Evolutionary conservation across 2,329 filamentous ascomycete genomes (phyloP).

Genomic region (Xylaria sp.): DNA sequence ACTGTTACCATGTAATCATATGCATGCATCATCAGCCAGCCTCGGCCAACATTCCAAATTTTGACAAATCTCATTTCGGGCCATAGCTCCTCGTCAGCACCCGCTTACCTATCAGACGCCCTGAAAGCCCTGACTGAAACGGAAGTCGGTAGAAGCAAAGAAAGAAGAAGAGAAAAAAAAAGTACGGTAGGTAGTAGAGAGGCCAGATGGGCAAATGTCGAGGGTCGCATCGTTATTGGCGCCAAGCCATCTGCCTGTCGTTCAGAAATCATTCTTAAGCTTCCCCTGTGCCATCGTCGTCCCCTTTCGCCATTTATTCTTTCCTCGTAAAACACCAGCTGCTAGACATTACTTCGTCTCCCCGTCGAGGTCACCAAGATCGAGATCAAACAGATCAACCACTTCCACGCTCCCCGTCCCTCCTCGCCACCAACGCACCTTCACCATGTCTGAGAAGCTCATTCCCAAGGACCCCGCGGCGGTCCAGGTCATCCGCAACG

Average conservation of each 20-base stretch:
- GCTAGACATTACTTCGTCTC: background rate
- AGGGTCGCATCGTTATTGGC: constrained; percentile 20
- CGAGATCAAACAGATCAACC: background rate
- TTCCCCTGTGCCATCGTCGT: constrained; percentile 31
- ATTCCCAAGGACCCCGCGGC: constrained; percentile 78
- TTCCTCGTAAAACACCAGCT: constrained; percentile 14
- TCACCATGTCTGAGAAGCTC: constrained; percentile 70
- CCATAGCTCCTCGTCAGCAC: constrained; percentile 27
- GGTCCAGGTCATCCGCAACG: constrained; percentile 89
- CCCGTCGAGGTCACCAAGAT: constrained; percentile 1
- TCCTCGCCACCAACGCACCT: constrained; percentile 27
- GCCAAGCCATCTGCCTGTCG: constrained; percentile 27
- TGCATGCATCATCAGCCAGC: constrained; percentile 9
- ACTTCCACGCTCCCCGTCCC: constrained; percentile 5
- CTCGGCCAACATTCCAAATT: constrained; percentile 38
- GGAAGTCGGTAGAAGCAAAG: constrained; percentile 4
- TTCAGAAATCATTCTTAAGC: constrained; percentile 38
- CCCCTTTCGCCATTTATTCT: constrained; percentile 6
- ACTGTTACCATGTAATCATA: constrained; percentile 34
- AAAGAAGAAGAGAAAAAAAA: constrained; percentile 6
- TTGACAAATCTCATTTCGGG: constrained; percentile 37
- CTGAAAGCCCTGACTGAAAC: constrained; percentile 22
- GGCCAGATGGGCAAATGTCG: constrained; percentile 26
- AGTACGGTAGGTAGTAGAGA: background rate
- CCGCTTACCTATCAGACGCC: constrained; percentile 28